Conservation (phyloP, 306 rosid species). For the Acmispon strigosus region DNA sequence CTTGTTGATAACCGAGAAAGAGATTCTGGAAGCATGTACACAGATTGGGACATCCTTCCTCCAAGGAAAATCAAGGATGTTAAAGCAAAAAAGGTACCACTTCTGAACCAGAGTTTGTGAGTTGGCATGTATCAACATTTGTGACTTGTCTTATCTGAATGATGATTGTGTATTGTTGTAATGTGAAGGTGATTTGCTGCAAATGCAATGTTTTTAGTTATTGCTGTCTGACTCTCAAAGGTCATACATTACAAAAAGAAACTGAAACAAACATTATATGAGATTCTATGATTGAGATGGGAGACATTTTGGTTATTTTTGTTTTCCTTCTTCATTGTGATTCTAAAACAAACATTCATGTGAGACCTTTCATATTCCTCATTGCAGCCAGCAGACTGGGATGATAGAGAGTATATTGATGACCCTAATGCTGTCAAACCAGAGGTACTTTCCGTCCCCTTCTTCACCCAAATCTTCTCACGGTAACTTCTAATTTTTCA, state of each 20-base stretch:
- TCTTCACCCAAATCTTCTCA: neutral
- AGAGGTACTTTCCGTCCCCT: conserved; percentile 39
- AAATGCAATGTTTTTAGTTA: neutral
- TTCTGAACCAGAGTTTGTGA: neutral
- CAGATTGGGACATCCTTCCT: conserved; percentile 98
- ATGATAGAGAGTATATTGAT: conserved; percentile 83
- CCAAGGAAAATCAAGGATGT: conserved; percentile 87
- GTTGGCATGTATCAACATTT: neutral
- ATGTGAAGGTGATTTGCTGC: neutral
- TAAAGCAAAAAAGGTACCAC: conserved; percentile 51
- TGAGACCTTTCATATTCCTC: neutral
- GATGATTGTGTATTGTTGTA: neutral
- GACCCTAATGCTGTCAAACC: conserved; percentile 73
- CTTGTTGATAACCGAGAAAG: conserved; percentile 87
- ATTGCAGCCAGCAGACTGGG: conserved; percentile 91
- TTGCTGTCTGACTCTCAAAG: neutral
- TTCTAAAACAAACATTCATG: neutral
- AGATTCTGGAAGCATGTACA: conserved; percentile 92
- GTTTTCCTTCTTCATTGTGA: neutral
- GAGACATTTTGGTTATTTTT: conserved; percentile 5
- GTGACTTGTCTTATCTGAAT: neutral
- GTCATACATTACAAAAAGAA: neutral
- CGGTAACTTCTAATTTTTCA: neutral
- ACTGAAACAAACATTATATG: neutral
- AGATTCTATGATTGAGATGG: conserved; percentile 12